Evolutionary conservation across 352 stramenopile species (phyloP).

Genomic region (Hyaloperonospora brassicae): DNA sequence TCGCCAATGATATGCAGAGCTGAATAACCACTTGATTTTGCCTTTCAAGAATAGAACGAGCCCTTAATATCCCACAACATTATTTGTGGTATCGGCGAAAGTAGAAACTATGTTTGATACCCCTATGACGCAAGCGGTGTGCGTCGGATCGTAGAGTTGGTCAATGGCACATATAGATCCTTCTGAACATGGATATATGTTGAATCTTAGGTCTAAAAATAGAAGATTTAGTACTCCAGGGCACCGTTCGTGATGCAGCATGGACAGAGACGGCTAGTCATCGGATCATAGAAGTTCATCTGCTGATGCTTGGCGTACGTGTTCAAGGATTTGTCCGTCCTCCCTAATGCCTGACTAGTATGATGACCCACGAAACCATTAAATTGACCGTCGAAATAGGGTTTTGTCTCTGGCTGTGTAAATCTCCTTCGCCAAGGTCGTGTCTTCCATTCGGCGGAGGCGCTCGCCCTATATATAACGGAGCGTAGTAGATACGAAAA

Average conservation of each 20-base stretch:
- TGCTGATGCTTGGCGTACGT: not conserved
- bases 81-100: not conserved
- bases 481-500: too few species aligned
- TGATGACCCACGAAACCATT: not conserved
- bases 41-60: too few species aligned
- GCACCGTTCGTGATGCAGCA: not conserved
- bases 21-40: too few species aligned
- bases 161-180: not conserved
- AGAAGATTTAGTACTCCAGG: slow-evolving; percentile 3
- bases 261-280: not conserved
- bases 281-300: not conserved
- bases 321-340: not conserved
- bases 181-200: too few species aligned
- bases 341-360: not conserved
- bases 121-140: not conserved
- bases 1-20: too few species aligned
- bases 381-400: not conserved
- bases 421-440: not conserved
- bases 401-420: not conserved
- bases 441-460: not conserved
- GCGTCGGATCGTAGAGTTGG: not conserved
- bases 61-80: not conserved
- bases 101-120: not conserved
- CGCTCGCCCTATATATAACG: not conserved
- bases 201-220: not conserved